Evolutionary conservation across 164 flowering plant genomes (phyloP).

Genomic region (Berberis thunbergii): DNA sequence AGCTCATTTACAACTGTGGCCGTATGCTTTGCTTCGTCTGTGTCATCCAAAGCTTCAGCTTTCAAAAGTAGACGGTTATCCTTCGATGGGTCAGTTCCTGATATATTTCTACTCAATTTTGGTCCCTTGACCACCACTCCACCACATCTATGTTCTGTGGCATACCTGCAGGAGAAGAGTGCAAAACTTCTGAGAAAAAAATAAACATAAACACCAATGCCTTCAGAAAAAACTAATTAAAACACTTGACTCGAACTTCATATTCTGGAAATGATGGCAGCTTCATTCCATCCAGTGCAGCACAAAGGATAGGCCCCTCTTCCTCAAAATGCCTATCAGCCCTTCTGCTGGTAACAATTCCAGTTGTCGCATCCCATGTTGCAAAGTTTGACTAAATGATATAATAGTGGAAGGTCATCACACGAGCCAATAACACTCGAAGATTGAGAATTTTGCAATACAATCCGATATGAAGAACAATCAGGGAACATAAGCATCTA

Average conservation of each 20-base stretch:
- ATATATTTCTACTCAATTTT: constrained; percentile 90
- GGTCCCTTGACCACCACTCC: constrained; percentile 99
- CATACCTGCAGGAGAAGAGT: constrained; percentile 39
- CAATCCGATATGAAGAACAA: not conserved
- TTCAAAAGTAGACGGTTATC: constrained; percentile 80
- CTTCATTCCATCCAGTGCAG: constrained; percentile 93
- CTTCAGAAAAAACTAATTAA: too few relatives aligned
- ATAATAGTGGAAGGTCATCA: constrained; percentile 7
- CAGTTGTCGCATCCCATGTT: constrained; percentile 72
- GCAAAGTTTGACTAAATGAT: constrained; percentile 83
- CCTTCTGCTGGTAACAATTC: constrained; percentile 83
- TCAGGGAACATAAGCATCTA: too few relatives aligned
- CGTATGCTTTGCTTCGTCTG: constrained; percentile 83
- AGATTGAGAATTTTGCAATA: not conserved
- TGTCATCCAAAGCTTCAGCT: constrained; percentile 75
- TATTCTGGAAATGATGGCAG: constrained; percentile 84
- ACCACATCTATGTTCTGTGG: constrained; percentile 98
- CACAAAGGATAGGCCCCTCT: constrained; percentile 91
- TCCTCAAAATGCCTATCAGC: constrained; percentile 98
- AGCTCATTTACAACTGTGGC: constrained; percentile 85
- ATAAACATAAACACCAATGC: not conserved
- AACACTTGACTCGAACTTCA: constrained; percentile 92
- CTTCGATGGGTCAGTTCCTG: constrained; percentile 96
- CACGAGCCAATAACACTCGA: not conserved
- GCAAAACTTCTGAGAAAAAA: not conserved